Conservation (phyloP, 2,329 filamentous ascomycete species). For the Trichoderma sp. region DNA sequence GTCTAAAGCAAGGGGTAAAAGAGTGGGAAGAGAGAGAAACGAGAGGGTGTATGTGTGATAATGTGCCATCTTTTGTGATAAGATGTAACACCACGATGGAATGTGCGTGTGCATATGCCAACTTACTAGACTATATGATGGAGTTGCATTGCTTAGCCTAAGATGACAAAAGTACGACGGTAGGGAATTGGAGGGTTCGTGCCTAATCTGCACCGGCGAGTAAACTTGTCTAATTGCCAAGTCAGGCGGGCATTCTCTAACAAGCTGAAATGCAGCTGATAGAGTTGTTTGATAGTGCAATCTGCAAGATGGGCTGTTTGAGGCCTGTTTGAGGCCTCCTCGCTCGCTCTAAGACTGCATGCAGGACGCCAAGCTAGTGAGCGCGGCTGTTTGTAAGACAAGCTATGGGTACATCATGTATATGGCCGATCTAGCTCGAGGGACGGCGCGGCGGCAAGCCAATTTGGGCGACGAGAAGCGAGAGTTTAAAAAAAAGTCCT, state of each 20-base stretch:
- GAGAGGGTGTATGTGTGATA: neutral
- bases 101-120: neutral
- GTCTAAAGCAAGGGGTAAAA: neutral
- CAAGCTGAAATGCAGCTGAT: slow-evolving; percentile 16
- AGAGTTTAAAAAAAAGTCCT: neutral
- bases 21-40: neutral
- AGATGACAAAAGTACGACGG: neutral
- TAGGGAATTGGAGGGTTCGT: slow-evolving; percentile 8
- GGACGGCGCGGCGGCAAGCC: slow-evolving; percentile 1
- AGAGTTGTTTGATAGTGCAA: neutral
- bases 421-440: neutral
- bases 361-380: neutral
- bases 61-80: neutral
- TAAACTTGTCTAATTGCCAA: neutral
- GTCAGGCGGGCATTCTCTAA: slow-evolving; percentile 5
- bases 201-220: neutral
- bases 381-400: slow-evolving; percentile 5
- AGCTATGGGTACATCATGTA: neutral
- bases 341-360: neutral
- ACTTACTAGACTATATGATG: neutral
- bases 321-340: slow-evolving; percentile 19
- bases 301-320: neutral
- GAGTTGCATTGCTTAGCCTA: neutral
- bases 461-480: slow-evolving; percentile 6
- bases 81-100: neutral